A percentile compares a stretch with the other conserved stretches of the same genome.
Conservation (phyloP, 192 early-diverging fungal species). For the Oehlia diaphana region DNA sequence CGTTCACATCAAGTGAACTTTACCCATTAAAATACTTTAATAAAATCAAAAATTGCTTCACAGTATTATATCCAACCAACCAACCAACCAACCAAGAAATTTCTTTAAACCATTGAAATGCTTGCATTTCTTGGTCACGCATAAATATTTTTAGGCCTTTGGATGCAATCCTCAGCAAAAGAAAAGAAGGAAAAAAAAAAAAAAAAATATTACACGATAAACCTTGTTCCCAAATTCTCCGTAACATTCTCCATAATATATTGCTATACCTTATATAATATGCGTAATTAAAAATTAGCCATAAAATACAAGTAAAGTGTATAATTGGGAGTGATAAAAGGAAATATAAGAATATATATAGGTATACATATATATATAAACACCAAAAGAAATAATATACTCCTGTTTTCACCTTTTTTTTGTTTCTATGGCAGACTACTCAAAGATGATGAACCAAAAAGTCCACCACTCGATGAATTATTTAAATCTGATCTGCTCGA, state of each 20-base stretch:
- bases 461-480: background rate
- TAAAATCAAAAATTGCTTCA: background rate
- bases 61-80: background rate
- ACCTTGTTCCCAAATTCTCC: background rate
- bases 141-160: background rate
- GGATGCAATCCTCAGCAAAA: background rate
- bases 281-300: background rate
- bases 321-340: background rate
- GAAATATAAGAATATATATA: background rate
- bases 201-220: conserved; percentile 14
- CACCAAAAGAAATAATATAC: background rate
- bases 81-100: background rate
- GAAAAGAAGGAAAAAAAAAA: too few species aligned
- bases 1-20: background rate
- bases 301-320: background rate
- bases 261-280: background rate
- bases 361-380: background rate
- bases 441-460: background rate
- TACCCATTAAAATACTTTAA: background rate
- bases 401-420: background rate
- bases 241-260: background rate
- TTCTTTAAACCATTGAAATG: background rate
- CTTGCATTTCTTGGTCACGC: background rate
- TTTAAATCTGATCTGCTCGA: background rate
- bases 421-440: background rate